Conservation (phyloP, 306 rosid species). For the Heteromeles arbutifolia region DNA sequence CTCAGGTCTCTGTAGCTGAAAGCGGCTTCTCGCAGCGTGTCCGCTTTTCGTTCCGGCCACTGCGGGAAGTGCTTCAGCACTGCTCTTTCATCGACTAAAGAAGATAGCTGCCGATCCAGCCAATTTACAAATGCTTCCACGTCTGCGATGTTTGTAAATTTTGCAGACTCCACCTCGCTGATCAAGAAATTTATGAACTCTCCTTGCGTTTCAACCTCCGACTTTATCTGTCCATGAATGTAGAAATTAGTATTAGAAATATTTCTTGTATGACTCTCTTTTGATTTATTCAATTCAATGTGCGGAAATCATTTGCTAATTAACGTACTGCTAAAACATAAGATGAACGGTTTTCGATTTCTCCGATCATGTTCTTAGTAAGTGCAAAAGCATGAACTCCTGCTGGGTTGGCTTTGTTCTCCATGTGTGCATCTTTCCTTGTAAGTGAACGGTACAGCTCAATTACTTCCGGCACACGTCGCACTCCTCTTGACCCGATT, state of each 20-base stretch:
- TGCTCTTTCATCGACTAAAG: conserved; percentile 78
- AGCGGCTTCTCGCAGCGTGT: conserved; percentile 78
- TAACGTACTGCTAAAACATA: conserved; percentile 72
- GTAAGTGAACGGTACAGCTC: conserved; percentile 82
- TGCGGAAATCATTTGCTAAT: neutral
- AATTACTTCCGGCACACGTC: conserved; percentile 84
- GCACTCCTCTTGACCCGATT: conserved; percentile 49
- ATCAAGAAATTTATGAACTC: conserved; percentile 57
- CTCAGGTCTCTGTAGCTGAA: conserved; percentile 66
- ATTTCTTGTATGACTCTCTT: neutral
- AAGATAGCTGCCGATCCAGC: conserved; percentile 69
- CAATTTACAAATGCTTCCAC: conserved; percentile 74
- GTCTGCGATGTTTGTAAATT: conserved; percentile 45
- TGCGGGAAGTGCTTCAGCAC: conserved; percentile 75
- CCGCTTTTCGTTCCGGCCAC: conserved; percentile 93
- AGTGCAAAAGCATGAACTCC: conserved; percentile 58
- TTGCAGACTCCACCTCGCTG: conserved; percentile 54
- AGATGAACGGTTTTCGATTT: conserved; percentile 79
- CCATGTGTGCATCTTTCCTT: conserved; percentile 53
- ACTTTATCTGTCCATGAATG: conserved; percentile 53
- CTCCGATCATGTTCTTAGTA: conserved; percentile 89
- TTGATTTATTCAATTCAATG: neutral
- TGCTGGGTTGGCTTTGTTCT: conserved; percentile 36
- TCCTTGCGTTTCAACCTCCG: conserved; percentile 73
- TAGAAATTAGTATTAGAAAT: neutral